Evolutionary conservation across 495 filamentous ascomycete genomes (phyloP).

Genomic region (Aspergillus incahuasiensis): DNA sequence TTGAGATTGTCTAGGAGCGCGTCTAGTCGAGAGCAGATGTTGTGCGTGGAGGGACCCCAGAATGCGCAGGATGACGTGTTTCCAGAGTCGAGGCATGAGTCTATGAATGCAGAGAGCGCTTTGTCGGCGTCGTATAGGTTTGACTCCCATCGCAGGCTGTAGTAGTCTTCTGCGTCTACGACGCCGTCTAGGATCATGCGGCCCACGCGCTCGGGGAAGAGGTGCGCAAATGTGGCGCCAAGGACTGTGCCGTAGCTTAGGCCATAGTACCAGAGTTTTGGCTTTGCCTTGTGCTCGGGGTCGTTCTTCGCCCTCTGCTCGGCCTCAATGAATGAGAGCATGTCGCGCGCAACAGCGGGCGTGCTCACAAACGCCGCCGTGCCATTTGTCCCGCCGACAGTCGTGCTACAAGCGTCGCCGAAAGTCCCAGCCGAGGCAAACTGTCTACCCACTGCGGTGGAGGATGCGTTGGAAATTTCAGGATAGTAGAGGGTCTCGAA

Average conservation of each 20-base stretch:
- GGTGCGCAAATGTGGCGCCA: constrained; percentile 46
- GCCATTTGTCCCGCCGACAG: constrained; percentile 17
- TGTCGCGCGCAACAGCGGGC: constrained; percentile 31
- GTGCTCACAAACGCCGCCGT: constrained; percentile 33
- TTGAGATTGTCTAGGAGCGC: constrained; percentile 28
- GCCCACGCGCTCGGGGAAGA: constrained; percentile 41
- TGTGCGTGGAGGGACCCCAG: constrained; percentile 32
- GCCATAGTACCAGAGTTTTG: constrained; percentile 52
- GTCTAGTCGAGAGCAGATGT: constrained; percentile 34
- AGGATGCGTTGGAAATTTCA: constrained; percentile 24
- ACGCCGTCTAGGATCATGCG: constrained; percentile 44
- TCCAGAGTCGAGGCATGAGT: constrained; percentile 38
- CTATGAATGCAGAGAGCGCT: constrained; percentile 28
- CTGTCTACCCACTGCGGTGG: constrained; percentile 22
- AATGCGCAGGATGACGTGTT: constrained; percentile 28
- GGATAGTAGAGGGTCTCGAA: constrained; percentile 20
- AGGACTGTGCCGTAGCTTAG: constrained; percentile 59
- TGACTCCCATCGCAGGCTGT: constrained; percentile 27
- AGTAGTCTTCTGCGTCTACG: constrained; percentile 37
- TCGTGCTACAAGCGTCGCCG: constrained; percentile 27
- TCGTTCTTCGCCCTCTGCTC: constrained; percentile 22
- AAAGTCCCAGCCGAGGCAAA: constrained; percentile 26
- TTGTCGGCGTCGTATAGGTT: constrained; percentile 40
- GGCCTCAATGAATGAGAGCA: constrained; percentile 35
- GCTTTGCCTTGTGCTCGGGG: not conserved